Percentiles rank a stretch among this genome's conserved stretches.
phyloP scores from a whole-genome alignment of 108 stramenopile species.

The Aurantiochytrium sp. region DNA sequence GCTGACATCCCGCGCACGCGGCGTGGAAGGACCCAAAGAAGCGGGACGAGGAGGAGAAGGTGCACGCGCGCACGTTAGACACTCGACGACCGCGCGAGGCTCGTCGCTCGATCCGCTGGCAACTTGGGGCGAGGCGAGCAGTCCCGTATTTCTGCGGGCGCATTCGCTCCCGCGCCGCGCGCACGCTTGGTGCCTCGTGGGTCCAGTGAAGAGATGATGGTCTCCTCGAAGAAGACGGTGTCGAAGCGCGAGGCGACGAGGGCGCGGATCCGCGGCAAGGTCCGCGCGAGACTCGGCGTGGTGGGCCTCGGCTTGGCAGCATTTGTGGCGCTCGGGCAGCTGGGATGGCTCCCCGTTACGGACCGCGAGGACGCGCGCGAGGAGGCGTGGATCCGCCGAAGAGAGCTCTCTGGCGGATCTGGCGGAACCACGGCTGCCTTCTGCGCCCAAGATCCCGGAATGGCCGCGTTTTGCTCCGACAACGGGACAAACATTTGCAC shows the following conservation, averaged over 20 bases:
- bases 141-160: too few species aligned
- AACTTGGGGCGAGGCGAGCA: too few species aligned
- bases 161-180: too few species aligned
- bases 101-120: too few species aligned
- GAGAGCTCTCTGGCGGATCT: background rate
- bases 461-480: background rate
- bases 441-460: background rate
- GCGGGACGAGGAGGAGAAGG: too few species aligned
- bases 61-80: too few species aligned
- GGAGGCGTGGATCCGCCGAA: background rate
- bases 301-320: background rate
- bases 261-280: background rate
- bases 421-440: background rate
- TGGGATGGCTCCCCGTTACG: background rate
- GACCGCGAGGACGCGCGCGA: background rate
- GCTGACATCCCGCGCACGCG: too few species aligned
- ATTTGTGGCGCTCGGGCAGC: background rate
- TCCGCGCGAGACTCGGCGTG: background rate
- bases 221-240: too few species aligned
- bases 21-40: too few species aligned
- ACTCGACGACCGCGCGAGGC: too few species aligned
- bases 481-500: background rate
- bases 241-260: background rate
- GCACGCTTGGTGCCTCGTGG: too few species aligned
- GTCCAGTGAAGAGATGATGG: too few species aligned